Evolutionary conservation across 345 rosid genomes (phyloP).

Genomic region (Mallotus nudiflorus): DNA sequence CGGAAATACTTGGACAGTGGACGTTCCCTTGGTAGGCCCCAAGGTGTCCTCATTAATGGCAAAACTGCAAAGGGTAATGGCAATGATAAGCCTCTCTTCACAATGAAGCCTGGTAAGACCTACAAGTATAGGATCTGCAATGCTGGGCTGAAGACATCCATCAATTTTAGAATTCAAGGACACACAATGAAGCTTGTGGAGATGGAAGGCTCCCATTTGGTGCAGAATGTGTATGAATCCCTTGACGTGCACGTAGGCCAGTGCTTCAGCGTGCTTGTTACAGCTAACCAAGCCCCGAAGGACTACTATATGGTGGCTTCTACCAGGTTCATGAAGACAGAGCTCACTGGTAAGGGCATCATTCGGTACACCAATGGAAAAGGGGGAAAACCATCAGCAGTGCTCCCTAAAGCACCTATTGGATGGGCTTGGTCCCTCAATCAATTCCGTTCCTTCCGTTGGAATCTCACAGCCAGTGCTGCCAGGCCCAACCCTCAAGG

Average conservation of each 20-base stretch:
- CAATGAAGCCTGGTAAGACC: conserved; percentile 27
- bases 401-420: conserved; percentile 21
- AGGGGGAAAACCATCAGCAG: conserved; percentile 19
- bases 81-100: conserved; percentile 28
- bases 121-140: conserved; percentile 30
- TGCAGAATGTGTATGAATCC: conserved; percentile 21
- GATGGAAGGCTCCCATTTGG: conserved; percentile 26
- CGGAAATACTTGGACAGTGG: conserved; percentile 19
- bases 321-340: conserved; percentile 18
- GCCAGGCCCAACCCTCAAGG: conserved; percentile 32
- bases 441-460: conserved; percentile 28
- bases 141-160: conserved; percentile 20
- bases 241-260: conserved; percentile 29
- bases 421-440: conserved; percentile 36
- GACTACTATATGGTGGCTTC: conserved; percentile 32
- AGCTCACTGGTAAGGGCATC: conserved; percentile 18
- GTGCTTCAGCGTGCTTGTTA: conserved; percentile 24
- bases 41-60: conserved; percentile 26
- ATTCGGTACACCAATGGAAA: conserved; percentile 25
- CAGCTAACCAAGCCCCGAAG: conserved; percentile 21
- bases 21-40: conserved; percentile 21
- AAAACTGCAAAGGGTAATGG: conserved; percentile 15
- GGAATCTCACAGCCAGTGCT: conserved; percentile 34
- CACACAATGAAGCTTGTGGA: conserved; percentile 28
- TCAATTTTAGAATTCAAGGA: conserved; percentile 27